Conservation (phyloP, 2,329 filamentous ascomycete genomes). For the Xylaria sp. region DNA sequence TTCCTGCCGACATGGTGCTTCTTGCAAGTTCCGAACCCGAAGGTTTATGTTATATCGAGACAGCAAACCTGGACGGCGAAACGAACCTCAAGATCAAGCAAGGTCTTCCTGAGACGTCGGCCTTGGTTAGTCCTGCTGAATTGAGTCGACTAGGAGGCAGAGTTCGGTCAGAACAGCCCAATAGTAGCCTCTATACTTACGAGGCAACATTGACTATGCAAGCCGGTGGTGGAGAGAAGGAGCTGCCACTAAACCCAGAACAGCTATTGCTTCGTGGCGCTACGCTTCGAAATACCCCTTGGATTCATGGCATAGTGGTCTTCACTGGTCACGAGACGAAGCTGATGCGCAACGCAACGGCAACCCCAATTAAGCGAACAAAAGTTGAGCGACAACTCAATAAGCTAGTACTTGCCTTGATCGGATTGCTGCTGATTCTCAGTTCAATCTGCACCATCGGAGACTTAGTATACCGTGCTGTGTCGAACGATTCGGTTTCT, state of each 20-base stretch:
- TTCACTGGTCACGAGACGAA: slow-evolving; percentile 99
- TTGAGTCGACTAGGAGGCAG: slow-evolving; percentile 86
- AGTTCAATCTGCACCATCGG: slow-evolving; percentile 92
- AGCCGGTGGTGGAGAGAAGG: slow-evolving; percentile 90
- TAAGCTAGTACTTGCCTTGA: slow-evolving; percentile 88
- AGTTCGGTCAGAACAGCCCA: slow-evolving; percentile 94
- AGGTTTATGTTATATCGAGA: slow-evolving; percentile 98
- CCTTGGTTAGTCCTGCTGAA: slow-evolving; percentile 86
- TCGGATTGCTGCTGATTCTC: slow-evolving; percentile 83
- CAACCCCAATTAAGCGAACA: slow-evolving; percentile 96
- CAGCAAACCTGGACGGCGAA: slow-evolving; percentile 95
- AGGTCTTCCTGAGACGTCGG: slow-evolving; percentile 89
- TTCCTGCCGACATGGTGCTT: slow-evolving; percentile 92
- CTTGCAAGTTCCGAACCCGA: slow-evolving; percentile 96
- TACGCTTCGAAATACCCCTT: slow-evolving; percentile 93
- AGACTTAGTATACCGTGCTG: slow-evolving; percentile 82
- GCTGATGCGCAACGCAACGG: slow-evolving; percentile 97
- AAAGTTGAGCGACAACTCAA: slow-evolving; percentile 96
- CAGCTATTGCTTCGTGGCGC: slow-evolving; percentile 93
- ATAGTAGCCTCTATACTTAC: slow-evolving; percentile 98
- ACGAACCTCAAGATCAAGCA: slow-evolving; percentile 99
- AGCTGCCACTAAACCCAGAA: slow-evolving; percentile 88
- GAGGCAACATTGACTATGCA: slow-evolving; percentile 95
- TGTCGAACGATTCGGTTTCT: slow-evolving; percentile 68
- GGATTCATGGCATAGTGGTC: slow-evolving; percentile 95